Evolutionary conservation across 2,329 filamentous ascomycete genomes (phyloP).

Genomic region (Alternaria burnsii): DNA sequence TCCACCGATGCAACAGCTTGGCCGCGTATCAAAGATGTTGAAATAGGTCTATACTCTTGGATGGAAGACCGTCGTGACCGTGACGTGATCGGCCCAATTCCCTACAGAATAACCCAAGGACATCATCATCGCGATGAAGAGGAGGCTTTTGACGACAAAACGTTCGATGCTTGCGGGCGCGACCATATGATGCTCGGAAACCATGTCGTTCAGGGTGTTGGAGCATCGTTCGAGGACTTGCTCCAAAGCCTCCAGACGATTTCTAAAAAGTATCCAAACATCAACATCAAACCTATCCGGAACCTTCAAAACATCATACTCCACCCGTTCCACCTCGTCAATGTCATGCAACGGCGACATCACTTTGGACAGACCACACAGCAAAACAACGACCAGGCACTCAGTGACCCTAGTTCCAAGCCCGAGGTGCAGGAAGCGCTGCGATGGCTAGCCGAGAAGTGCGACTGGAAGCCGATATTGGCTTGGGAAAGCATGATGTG

Average conservation of each 20-base stretch:
- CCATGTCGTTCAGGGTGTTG: constrained; percentile 45
- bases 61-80: constrained; percentile 48
- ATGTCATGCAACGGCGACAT: constrained; percentile 42
- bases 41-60: constrained; percentile 46
- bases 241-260: constrained; percentile 43
- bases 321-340: constrained; percentile 48
- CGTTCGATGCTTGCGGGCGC: constrained; percentile 42
- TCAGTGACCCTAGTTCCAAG: constrained; percentile 38
- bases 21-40: constrained; percentile 41
- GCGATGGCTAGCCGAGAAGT: constrained; percentile 43
- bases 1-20: constrained; percentile 44
- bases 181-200: constrained; percentile 48
- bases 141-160: constrained; percentile 48
- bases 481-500: constrained; percentile 50
- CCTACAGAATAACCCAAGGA: constrained; percentile 45
- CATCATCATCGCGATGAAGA: constrained; percentile 47
- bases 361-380: constrained; percentile 30
- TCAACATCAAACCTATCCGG: constrained; percentile 43
- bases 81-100: constrained; percentile 44
- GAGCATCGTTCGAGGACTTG: constrained; percentile 44
- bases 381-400: constrained; percentile 21
- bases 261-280: constrained; percentile 42
- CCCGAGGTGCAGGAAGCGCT: constrained; percentile 45
- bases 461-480: constrained; percentile 46
- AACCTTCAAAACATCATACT: constrained; percentile 40